Evolutionary conservation across 1,284 basidiomycete species (phyloP).

Genomic region (Cronartium quercuum): DNA sequence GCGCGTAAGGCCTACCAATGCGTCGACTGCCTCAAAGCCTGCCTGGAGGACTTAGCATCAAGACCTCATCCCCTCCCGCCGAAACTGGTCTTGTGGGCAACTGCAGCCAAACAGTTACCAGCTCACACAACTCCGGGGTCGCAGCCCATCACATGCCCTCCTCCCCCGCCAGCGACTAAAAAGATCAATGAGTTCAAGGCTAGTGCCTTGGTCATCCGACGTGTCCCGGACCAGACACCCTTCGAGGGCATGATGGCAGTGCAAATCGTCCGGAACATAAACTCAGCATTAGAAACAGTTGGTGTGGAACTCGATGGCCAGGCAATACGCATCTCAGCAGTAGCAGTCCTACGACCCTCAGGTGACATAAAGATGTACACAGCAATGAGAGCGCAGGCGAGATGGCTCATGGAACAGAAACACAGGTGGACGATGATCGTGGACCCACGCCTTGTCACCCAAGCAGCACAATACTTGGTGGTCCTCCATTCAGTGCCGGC

Average conservation of each 20-base stretch:
- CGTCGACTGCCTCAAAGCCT: background rate
- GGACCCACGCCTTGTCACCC: no score
- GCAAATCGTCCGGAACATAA: background rate
- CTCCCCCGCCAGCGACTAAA: background rate
- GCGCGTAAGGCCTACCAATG: no score
- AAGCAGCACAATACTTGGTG: no score
- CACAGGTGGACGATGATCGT: no score
- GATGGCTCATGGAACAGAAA: no score
- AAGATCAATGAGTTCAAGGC: background rate
- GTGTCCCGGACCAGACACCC: background rate
- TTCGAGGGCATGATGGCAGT: background rate
- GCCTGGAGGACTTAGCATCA: background rate
- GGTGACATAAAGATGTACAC: no score
- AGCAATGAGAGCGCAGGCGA: no score
- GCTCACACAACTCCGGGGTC: background rate
- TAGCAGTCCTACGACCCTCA: no score
- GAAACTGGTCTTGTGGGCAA: background rate
- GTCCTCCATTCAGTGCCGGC: no score
- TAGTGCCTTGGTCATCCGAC: background rate
- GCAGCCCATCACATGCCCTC: background rate
- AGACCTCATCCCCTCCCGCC: background rate
- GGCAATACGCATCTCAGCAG: no score
- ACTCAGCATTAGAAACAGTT: background rate
- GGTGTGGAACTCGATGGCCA: no score
- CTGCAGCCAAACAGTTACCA: background rate